Evolutionary conservation across 2,329 filamentous ascomycete genomes (phyloP).

Genomic region (Graphiopsis chlorocephala): DNA sequence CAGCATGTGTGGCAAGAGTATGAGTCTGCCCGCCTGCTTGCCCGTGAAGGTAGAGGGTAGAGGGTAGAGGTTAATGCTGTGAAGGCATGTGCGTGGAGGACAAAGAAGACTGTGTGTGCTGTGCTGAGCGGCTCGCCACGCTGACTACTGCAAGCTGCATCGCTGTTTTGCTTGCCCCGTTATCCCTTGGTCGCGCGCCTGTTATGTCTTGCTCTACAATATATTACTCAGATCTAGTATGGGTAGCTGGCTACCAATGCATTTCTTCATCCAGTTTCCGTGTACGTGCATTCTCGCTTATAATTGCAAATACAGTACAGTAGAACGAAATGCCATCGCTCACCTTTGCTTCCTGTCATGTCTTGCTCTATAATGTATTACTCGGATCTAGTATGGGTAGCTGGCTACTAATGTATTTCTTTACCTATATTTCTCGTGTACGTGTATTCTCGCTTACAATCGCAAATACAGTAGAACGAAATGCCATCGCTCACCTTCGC

Average conservation of each 20-base stretch:
- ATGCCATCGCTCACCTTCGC: not conserved
- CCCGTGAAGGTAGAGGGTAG: not conserved
- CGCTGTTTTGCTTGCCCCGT: not conserved
- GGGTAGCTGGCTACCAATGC: not conserved
- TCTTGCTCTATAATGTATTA: not conserved
- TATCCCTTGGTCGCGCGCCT: not conserved
- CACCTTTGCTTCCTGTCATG: too few relatives aligned
- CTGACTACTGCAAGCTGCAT: not conserved
- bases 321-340: not conserved
- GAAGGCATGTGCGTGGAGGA: not conserved
- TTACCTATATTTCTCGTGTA: not conserved
- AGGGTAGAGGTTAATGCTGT: not conserved
- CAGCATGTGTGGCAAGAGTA: conserved; percentile 12
- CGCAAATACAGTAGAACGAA: not conserved
- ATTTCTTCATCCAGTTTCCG: not conserved
- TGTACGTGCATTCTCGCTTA: not conserved
- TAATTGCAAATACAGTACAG: too few relatives aligned
- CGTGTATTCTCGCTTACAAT: not conserved
- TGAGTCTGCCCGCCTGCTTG: not conserved
- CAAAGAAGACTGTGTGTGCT: conserved; percentile 20
- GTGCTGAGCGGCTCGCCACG: not conserved
- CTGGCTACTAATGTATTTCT: not conserved
- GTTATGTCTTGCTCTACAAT: not conserved
- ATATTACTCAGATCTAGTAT: not conserved
- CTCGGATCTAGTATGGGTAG: not conserved